phyloP scores from a whole-genome alignment of 108 stramenopile species.

The Skeletonema menzelii region DNA sequence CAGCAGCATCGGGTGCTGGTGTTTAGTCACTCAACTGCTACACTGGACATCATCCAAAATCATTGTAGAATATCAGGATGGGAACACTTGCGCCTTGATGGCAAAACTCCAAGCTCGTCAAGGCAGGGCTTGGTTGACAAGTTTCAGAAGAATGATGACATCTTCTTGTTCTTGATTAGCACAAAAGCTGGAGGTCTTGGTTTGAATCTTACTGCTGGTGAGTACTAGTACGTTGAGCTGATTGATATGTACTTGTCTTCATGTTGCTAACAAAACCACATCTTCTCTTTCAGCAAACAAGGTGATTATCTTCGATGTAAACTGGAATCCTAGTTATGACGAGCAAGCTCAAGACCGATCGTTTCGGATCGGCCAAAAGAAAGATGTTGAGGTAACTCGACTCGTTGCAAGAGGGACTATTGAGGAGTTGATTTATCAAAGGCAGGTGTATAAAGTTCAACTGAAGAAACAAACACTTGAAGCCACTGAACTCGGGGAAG shows the following conservation, averaged over 20 bases:
- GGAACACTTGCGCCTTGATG: conserved; percentile 86
- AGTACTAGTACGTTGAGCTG: conserved; percentile 12
- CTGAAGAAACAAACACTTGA: conserved; percentile 82
- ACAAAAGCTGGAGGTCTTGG: conserved; percentile 91
- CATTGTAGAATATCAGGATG: conserved; percentile 52
- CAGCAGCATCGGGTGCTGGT: conserved; percentile 71
- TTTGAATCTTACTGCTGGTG: conserved; percentile 73
- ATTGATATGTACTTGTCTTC: conserved; percentile 45
- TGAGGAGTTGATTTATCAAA: conserved; percentile 91
- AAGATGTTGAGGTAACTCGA: conserved; percentile 83
- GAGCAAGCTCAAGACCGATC: conserved; percentile 81
- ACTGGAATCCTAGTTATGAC: conserved; percentile 88
- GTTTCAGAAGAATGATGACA: conserved; percentile 72
- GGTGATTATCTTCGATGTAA: conserved; percentile 74
- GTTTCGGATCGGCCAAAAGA: conserved; percentile 88
- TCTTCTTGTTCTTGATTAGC: conserved; percentile 80
- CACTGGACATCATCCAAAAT: conserved; percentile 84
- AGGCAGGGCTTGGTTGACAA: conserved; percentile 76
- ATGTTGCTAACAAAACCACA: conserved; percentile 12
- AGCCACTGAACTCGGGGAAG: conserved; percentile 30
- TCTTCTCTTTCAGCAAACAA: conserved; percentile 53
- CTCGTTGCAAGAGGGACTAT: conserved; percentile 88
- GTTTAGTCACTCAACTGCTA: conserved; percentile 90
- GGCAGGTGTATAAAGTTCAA: conserved; percentile 95
- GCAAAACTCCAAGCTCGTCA: conserved; percentile 61